Conservation (phyloP, 257 asterid genomes). For the Lycium barbarum region DNA sequence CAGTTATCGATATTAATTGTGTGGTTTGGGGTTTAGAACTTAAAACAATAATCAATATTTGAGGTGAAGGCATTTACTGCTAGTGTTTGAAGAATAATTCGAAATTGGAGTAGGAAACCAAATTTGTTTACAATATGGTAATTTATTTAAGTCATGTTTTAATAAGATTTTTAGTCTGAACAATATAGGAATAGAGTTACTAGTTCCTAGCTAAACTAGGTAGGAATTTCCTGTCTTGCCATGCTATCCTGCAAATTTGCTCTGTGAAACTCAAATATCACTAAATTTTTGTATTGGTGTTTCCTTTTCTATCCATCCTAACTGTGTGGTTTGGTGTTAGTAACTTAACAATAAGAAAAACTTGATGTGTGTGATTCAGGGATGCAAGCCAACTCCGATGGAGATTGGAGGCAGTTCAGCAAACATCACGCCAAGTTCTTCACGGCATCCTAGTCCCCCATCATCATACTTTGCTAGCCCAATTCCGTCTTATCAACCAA, state of each 20-base stretch:
- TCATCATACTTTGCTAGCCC: constrained; percentile 44
- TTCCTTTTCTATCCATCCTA: not conserved
- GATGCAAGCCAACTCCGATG: constrained; percentile 82
- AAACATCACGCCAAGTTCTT: constrained; percentile 39
- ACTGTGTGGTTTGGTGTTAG: not conserved
- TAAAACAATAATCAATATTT: not conserved
- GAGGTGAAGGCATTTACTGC: not conserved
- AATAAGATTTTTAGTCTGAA: no score
- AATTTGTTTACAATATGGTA: no score
- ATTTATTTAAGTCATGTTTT: no score
- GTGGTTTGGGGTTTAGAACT: not conserved
- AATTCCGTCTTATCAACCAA: constrained; percentile 39
- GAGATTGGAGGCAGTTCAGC: constrained; percentile 40
- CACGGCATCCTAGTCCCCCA: constrained; percentile 38
- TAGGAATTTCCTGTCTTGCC: not conserved
- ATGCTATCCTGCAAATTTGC: constrained; percentile 3
- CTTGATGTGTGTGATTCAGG: constrained; percentile 50
- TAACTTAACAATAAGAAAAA: not conserved
- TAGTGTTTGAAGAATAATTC: no score
- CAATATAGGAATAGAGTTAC: no score
- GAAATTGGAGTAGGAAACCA: no score
- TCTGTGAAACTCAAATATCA: not conserved
- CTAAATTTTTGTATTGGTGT: not conserved
- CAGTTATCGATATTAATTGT: not conserved
- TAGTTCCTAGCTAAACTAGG: not conserved